These are phyloP conservation scores for Zygosaccharomyces bisporus DNA, from an alignment of 805 yeast genomes.

Conservation along the genomic window DNA sequence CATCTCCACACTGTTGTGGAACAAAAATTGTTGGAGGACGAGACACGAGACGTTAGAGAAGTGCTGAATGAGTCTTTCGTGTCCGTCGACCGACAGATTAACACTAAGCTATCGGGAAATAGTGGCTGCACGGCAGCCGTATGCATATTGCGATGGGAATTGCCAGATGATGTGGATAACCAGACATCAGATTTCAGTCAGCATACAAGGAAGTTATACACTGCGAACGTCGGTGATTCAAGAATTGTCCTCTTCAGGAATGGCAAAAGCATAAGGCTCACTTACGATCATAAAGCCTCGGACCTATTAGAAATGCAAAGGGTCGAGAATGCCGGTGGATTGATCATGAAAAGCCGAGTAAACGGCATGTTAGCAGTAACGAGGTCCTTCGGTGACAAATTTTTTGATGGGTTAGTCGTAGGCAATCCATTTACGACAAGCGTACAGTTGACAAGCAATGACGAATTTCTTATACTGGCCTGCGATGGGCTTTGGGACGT, in stretches of 20 bases:
- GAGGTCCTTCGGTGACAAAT: slow-evolving; percentile 88
- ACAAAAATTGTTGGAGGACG: slow-evolving; percentile 48
- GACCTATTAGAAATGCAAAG: slow-evolving; percentile 75
- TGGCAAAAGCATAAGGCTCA: slow-evolving; percentile 71
- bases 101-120: slow-evolving; percentile 56
- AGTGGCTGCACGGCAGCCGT: slow-evolving; percentile 97
- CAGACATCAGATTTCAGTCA: slow-evolving; percentile 31
- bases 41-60: slow-evolving; percentile 54
- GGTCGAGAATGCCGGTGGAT: slow-evolving; percentile 75
- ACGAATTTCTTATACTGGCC: slow-evolving; percentile 81
- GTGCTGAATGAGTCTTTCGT: slow-evolving; percentile 66
- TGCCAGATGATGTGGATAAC: slow-evolving; percentile 32
- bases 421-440: slow-evolving; percentile 92
- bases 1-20: slow-evolving; percentile 70
- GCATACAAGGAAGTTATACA: slow-evolving; percentile 74
- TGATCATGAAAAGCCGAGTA: slow-evolving; percentile 84
- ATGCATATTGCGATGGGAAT: slow-evolving; percentile 84
- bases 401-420: slow-evolving; percentile 81
- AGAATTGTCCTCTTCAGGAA: slow-evolving; percentile 72
- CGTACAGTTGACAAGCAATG: slow-evolving; percentile 60
- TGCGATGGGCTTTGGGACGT: slow-evolving; percentile 99
- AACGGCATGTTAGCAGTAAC: slow-evolving; percentile 96
- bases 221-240: slow-evolving; percentile 95
- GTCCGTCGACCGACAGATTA: slow-evolving; percentile 69
- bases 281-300: slow-evolving; percentile 92